Conservation (phyloP, 805 yeast genomes). For the Teunomyces funiuensis region DNA sequence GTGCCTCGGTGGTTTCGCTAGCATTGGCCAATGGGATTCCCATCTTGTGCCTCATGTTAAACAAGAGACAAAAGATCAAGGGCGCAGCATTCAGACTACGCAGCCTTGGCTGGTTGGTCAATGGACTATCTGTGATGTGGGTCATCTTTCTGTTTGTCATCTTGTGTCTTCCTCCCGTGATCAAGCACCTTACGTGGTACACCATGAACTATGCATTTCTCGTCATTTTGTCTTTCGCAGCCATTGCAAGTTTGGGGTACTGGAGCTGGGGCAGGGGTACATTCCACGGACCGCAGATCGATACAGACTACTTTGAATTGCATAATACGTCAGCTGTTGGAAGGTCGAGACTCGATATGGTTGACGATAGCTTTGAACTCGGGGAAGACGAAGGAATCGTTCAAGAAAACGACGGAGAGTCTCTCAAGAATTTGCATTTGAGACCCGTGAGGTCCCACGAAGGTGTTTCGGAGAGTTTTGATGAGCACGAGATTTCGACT, state of each 20-base stretch:
- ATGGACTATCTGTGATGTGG: constrained; percentile 60
- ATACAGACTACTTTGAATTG: constrained; percentile 42
- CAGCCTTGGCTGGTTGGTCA: constrained; percentile 63
- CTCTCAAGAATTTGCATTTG: not conserved
- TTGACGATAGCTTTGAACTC: constrained; percentile 12
- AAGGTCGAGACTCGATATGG: constrained; percentile 6
- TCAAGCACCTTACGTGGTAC: constrained; percentile 38
- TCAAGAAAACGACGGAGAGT: constrained; percentile 1
- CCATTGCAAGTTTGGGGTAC: constrained; percentile 52
- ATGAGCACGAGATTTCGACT: constrained; percentile 6
- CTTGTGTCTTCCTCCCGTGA: constrained; percentile 69
- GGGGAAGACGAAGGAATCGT: constrained; percentile 15
- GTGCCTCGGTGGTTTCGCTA: constrained; percentile 74
- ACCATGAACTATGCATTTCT: constrained; percentile 66
- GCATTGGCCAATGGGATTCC: constrained; percentile 80
- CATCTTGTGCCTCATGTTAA: constrained; percentile 57
- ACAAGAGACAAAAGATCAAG: constrained; percentile 58
- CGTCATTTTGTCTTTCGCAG: constrained; percentile 51
- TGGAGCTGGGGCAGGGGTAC: constrained; percentile 59
- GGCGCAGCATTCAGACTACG: constrained; percentile 69
- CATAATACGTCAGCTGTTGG: constrained; percentile 27
- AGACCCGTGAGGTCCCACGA: not conserved
- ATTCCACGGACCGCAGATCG: constrained; percentile 65
- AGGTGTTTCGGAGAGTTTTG: not conserved
- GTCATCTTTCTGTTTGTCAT: constrained; percentile 56